Evolutionary conservation across 2,329 filamentous ascomycete species (phyloP), one percentile per base, ranked within the genome.

Genomic region (Colletotrichum sublineola): DNA sequence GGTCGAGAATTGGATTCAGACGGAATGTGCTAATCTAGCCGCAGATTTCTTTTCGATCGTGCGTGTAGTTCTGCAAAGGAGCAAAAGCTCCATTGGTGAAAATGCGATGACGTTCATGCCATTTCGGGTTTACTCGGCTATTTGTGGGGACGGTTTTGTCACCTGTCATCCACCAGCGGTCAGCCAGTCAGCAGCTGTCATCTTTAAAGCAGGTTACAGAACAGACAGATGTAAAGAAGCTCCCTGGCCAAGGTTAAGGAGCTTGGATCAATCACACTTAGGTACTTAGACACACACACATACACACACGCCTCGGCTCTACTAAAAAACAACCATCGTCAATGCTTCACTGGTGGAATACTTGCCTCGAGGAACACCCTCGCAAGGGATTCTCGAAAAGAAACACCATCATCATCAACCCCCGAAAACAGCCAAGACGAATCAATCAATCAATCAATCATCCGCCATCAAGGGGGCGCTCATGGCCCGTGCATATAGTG

Each of bases 111-210:
- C 70, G 70, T 73, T 73, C 14, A 46, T 55, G 40, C 38, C 61
- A 64, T 48, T 42, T 64, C 66, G 66, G 70, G 48, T 73, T 70
- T 56, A 33, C 60, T 64, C 70, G 70, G 70, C 68, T 70, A 73
- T 64, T 62, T 73, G 12, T 8, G 40, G 40, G 14, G 20, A 14
- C 12, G 33, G 33, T 14, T 63, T n/a, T 20, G 14, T 15, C n/a
- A 18, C 31, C 3, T 55, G 31, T 18, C 63, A 20, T 40, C 0
- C 0, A 31, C 9, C 48, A 55, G n/a, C 24, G 24, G 61, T 44
- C 29, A 18, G 52, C 5, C 38, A 31, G 20, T 15, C 0, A 7
- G 12, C 31, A 63, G 20, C 33, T 50, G 44, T 18, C 38, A 40
- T 5, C 15, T 15, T 6, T 15, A 50, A 33, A 15, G 29, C 29